A percentile compares a stretch with the other conserved stretches of the same genome.
phyloP scores from a whole-genome alignment of 345 rosid genomes.

The Camelina sativa region DNA sequence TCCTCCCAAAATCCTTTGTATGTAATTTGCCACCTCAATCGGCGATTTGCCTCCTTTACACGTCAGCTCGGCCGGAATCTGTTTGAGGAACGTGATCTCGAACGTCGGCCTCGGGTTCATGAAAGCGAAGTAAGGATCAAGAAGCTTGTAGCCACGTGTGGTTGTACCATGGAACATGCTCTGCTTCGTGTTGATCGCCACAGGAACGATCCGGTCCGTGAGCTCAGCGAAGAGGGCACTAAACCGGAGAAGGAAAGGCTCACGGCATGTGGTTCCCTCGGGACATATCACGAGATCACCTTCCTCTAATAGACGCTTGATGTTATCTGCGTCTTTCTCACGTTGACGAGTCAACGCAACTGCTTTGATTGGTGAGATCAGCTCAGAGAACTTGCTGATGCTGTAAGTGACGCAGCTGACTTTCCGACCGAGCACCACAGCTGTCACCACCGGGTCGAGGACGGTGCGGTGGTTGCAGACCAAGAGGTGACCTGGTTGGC shows the following conservation, averaged over 20 bases:
- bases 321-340: slow-evolving; percentile 74
- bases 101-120: slow-evolving; percentile 91
- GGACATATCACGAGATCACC: slow-evolving; percentile 95
- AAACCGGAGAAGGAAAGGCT: slow-evolving; percentile 84
- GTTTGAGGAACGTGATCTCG: slow-evolving; percentile 91
- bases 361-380: slow-evolving; percentile 84
- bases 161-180: slow-evolving; percentile 85
- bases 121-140: slow-evolving; percentile 91
- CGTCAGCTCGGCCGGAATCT: slow-evolving; percentile 76
- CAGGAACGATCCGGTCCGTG: slow-evolving; percentile 85
- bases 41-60: slow-evolving; percentile 83
- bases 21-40: slow-evolving; percentile 88
- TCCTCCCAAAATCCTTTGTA: slow-evolving; percentile 85
- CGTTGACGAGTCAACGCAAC: slow-evolving; percentile 94
- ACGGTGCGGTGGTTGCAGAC: slow-evolving; percentile 91
- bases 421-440: slow-evolving; percentile 82
- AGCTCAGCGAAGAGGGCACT: slow-evolving; percentile 94
- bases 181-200: slow-evolving; percentile 82
- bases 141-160: slow-evolving; percentile 71
- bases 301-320: slow-evolving; percentile 74
- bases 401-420: slow-evolving; percentile 96
- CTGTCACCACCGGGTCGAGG: slow-evolving; percentile 78
- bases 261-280: slow-evolving; percentile 95
- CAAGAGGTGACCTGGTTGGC: slow-evolving; percentile 81
- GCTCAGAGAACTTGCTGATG: slow-evolving; percentile 83